phyloP scores from a whole-genome alignment of 495 filamentous ascomycete genomes.

The Darksidea phi region DNA sequence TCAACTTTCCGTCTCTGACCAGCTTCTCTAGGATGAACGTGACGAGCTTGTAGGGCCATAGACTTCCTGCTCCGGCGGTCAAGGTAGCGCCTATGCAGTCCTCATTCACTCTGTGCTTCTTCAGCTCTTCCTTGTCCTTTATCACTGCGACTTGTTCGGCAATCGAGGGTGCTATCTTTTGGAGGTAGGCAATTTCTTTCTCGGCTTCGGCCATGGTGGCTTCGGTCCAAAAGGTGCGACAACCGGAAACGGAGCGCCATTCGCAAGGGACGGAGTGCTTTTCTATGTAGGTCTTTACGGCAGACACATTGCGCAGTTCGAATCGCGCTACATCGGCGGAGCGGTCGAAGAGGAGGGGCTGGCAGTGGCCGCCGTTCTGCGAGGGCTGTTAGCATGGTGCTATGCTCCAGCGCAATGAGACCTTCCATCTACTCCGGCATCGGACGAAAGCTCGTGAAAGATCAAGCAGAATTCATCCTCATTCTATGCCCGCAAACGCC shows the following conservation, averaged over 20 bases:
- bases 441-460: not conserved
- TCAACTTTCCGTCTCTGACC: conserved; percentile 52
- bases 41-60: conserved; percentile 84
- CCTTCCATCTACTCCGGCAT: not conserved
- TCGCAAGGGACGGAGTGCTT: conserved; percentile 60
- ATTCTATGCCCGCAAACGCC: not conserved
- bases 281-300: conserved; percentile 54
- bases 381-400: not conserved
- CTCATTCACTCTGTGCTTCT: conserved; percentile 44
- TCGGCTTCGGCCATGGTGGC: conserved; percentile 50
- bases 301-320: conserved; percentile 59
- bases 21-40: conserved; percentile 61
- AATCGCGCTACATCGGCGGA: conserved; percentile 57
- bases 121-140: conserved; percentile 37
- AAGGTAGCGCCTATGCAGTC: conserved; percentile 48
- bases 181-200: conserved; percentile 45
- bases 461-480: not conserved
- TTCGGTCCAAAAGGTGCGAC: conserved; percentile 55
- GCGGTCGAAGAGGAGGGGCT: conserved; percentile 58
- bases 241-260: conserved; percentile 53
- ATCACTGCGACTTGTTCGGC: conserved; percentile 41
- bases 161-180: conserved; percentile 54
- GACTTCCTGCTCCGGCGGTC: conserved; percentile 47
- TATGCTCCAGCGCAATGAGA: conserved; percentile 1
- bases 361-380: conserved; percentile 74